Conservation (phyloP, 768 basidiomycete genomes). For the Lanmaoa pseudosensibilis region DNA sequence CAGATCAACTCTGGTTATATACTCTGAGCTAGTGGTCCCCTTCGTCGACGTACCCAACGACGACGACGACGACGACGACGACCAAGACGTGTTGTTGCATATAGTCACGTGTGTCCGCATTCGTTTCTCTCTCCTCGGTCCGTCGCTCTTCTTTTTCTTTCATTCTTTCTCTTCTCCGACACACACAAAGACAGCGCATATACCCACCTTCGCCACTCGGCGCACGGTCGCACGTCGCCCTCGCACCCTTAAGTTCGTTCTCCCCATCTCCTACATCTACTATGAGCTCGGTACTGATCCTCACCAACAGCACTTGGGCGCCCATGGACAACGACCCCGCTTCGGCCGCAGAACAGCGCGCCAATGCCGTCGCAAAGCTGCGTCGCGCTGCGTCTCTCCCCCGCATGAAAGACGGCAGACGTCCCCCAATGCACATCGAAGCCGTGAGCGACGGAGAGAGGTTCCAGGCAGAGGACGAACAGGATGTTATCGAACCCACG, state of each 20-base stretch:
- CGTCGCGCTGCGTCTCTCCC: constrained; percentile 91
- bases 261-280: fast-evolving
- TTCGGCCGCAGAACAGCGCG: constrained; percentile 73
- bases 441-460: constrained; percentile 83
- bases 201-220: constrained; percentile 8
- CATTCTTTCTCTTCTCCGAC: neutral
- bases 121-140: constrained; percentile 9
- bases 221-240: constrained; percentile 6
- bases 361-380: constrained; percentile 84
- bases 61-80: neutral
- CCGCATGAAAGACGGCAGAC: constrained; percentile 85
- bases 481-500: constrained; percentile 8
- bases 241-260: constrained; percentile 6
- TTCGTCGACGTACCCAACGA: constrained; percentile 3
- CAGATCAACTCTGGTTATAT: constrained; percentile 21
- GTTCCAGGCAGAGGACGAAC: constrained; percentile 40
- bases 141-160: constrained; percentile 1
- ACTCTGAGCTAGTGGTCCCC: neutral
- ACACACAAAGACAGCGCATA: constrained; percentile 13
- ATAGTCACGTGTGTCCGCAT: constrained; percentile 19
- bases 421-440: constrained; percentile 84
- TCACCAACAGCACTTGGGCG: constrained; percentile 9
- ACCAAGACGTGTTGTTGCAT: neutral
- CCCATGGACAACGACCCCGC: constrained; percentile 39
- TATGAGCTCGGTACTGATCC: neutral